Conservation (phyloP, 2,329 filamentous ascomycete species). For the Curvularia lunata region DNA sequence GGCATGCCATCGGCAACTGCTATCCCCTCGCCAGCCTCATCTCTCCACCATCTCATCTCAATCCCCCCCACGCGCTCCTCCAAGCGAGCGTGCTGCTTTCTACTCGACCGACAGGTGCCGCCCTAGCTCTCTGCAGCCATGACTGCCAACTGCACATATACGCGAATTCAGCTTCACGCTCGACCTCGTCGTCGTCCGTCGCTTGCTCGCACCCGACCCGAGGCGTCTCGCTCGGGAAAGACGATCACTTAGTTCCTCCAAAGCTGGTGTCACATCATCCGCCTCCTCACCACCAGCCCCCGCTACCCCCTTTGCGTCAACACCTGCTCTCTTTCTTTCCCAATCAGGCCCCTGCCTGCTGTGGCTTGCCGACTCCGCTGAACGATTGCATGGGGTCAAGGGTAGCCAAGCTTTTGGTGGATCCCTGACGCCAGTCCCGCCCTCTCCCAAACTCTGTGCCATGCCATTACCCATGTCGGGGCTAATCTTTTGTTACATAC, state of each 20-base stretch:
- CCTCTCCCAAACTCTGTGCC: slow-evolving; percentile 16
- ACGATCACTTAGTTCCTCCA: not conserved
- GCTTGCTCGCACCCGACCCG: slow-evolving; percentile 8
- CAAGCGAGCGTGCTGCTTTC: not conserved
- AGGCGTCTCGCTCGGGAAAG: not conserved
- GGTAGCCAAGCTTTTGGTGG: slow-evolving; percentile 36
- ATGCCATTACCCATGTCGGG: slow-evolving; percentile 10
- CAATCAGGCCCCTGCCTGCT: slow-evolving; percentile 8
- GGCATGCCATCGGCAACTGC: not conserved
- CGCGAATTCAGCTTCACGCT: slow-evolving; percentile 1
- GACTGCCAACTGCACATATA: slow-evolving; percentile 22
- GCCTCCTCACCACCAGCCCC: not conserved
- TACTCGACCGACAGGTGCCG: slow-evolving; percentile 1
- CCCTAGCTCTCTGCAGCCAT: slow-evolving; percentile 8
- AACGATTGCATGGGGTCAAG: slow-evolving; percentile 26
- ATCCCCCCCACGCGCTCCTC: not conserved
- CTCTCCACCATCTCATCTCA: not conserved
- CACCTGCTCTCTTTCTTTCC: slow-evolving; percentile 5
- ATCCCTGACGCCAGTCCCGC: slow-evolving; percentile 7
- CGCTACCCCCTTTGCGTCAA: slow-evolving; percentile 3
- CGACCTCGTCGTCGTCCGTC: slow-evolving; percentile 4
- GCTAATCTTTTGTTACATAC: slow-evolving; percentile 15
- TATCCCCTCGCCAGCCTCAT: not conserved
- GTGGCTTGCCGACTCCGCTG: slow-evolving; percentile 20
- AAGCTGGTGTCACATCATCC: not conserved